Base-by-base conservation (phyloP, 176 grass and related monocot species). In the Tillandsia fasciculata region DNA sequence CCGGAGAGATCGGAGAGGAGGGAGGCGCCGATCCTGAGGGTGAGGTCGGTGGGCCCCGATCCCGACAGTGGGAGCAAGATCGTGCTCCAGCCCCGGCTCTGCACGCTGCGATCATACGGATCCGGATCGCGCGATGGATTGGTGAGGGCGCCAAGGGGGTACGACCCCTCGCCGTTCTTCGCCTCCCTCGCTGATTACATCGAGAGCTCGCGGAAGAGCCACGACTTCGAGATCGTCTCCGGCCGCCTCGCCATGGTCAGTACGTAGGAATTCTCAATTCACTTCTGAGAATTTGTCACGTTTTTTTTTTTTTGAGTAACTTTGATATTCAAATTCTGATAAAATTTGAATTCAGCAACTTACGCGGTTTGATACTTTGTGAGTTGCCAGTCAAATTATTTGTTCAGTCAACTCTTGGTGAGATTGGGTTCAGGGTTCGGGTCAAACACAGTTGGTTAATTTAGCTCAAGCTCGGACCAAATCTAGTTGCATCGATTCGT, bases 181-280 rank as follows among this genome's bases (percentile, higher is more conserved):
- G 84, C 82, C 9, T 97, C 94, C 63, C 89, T 97, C 3, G 86
- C 84, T 1, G 79, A 97, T 65, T 97, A 97, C 84, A 85, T 97
- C 80, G 94, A 97, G 82, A 97, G 81, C 81, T 72, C 86, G 24
- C 89, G 87, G 67, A 97, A 86, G 87, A 92, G 86, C 82, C 87
- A 92, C 23, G 86, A 97, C 64, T 90, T 92, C 79, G 94, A 97
- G 82, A 92, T 76, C 81, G 81, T 92, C 77, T 87, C 86, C 51
- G 94, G 94, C 48, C 94, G 94, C 79, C 77, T 97, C 79, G 94
- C 94, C 47, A 97, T 97, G 94, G 94, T 97, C 8, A 54, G 75
- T 64, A 1, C 69, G 24, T 51, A 18, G 0, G 0, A 15, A 72
- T 52, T 48, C 68, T 17, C 47, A 14, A 51, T 50, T 20, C 52